Conservation (phyloP, 2,329 filamentous ascomycete species). For the Chrysosporium queenslandicum region DNA sequence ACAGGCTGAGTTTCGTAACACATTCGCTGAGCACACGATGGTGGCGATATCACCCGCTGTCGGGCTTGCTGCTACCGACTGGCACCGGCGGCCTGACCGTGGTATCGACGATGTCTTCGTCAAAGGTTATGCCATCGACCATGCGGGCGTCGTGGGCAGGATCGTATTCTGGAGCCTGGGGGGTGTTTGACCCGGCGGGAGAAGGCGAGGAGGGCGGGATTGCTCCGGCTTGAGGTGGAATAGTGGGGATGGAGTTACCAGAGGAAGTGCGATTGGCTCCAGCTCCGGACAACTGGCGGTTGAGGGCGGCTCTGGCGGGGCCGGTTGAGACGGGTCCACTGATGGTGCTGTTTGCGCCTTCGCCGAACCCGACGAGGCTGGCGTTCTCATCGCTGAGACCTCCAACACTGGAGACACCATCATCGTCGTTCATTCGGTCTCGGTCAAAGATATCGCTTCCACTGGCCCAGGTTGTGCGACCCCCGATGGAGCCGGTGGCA, state of each 20-base stretch:
- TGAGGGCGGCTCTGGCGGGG: constrained; percentile 33
- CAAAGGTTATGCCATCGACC: constrained; percentile 47
- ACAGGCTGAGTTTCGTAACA: not conserved
- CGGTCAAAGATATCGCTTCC: constrained; percentile 52
- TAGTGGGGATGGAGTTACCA: constrained; percentile 17
- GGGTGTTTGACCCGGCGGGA: constrained; percentile 31
- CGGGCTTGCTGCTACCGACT: constrained; percentile 19
- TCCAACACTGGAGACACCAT: constrained; percentile 54
- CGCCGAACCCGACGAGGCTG: constrained; percentile 82
- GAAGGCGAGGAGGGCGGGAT: constrained; percentile 26
- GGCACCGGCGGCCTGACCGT: constrained; percentile 51
- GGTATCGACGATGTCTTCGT: constrained; percentile 54
- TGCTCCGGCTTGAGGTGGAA: constrained; percentile 24
- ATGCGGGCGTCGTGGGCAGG: constrained; percentile 19
- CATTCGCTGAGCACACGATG: too few species aligned
- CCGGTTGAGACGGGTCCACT: constrained; percentile 61
- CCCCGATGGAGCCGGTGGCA: constrained; percentile 64
- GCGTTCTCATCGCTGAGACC: constrained; percentile 79
- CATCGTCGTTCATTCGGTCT: constrained; percentile 61
- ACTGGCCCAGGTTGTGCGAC: constrained; percentile 58
- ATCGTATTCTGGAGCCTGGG: constrained; percentile 19
- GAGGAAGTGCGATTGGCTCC: constrained; percentile 27
- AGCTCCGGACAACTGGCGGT: constrained; percentile 28
- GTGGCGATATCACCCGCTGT: not conserved
- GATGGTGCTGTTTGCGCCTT: constrained; percentile 77